Conservation (phyloP, 805 yeast species). For the Kodamaea kaohsiungensis region DNA sequence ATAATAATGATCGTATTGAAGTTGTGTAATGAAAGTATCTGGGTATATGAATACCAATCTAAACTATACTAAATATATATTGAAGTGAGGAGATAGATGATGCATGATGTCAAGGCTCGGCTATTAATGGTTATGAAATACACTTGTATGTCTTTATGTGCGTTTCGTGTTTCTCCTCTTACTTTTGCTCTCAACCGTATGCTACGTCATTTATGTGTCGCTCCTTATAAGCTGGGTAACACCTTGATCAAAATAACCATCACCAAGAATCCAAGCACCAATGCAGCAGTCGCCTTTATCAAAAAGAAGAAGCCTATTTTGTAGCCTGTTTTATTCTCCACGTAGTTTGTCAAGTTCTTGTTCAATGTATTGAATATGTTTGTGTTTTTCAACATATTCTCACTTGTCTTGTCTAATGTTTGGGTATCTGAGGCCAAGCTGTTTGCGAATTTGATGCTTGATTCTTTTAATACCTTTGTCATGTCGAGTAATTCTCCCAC, state of each 20-base stretch:
- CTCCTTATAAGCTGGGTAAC: constrained; percentile 27
- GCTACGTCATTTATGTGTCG: background rate
- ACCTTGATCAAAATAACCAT: constrained; percentile 37
- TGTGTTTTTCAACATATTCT: constrained; percentile 33
- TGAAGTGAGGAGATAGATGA: no score
- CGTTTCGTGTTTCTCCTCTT: no score
- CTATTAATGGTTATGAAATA: no score
- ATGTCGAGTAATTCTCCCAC: constrained; percentile 49
- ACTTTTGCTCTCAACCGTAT: background rate
- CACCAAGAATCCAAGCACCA: constrained; percentile 28
- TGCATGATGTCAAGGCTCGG: no score
- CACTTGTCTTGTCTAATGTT: constrained; percentile 35
- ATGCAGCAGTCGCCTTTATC: constrained; percentile 28
- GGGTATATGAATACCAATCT: no score
- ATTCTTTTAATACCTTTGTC: constrained; percentile 47
- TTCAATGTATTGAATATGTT: constrained; percentile 34
- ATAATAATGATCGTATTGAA: no score
- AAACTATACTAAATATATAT: no score
- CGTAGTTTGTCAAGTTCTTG: constrained; percentile 37
- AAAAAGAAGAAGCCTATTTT: constrained; percentile 41
- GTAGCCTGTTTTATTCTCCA: constrained; percentile 41
- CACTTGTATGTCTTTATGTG: no score
- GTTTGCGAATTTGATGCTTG: constrained; percentile 37
- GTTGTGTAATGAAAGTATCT: no score
- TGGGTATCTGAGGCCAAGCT: constrained; percentile 29